These are phyloP conservation scores for Rubia balearica DNA, from an alignment of 305 asterid genomes.

Conservation along the genomic window DNA sequence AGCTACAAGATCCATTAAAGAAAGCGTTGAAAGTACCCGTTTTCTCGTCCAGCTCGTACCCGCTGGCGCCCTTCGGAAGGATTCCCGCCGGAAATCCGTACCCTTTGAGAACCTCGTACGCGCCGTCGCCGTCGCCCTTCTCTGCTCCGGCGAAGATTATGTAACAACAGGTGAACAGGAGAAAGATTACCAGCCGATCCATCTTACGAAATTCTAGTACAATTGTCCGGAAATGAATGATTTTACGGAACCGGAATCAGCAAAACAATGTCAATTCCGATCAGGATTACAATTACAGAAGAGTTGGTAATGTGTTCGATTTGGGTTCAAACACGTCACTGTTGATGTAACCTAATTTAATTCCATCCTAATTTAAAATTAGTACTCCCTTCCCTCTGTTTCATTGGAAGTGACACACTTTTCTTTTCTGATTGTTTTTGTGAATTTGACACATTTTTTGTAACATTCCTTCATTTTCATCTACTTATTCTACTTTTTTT, in stretches of 20 bases:
- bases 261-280: background rate
- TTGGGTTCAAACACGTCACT: background rate
- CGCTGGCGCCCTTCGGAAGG: constrained; percentile 60
- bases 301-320: background rate
- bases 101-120: constrained; percentile 45
- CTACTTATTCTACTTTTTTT: too few species aligned
- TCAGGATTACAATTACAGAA: background rate
- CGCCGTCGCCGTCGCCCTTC: constrained; percentile 28
- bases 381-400: too few species aligned
- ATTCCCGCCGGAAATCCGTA: constrained; percentile 68
- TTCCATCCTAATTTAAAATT: background rate
- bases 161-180: constrained; percentile 14
- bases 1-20: constrained; percentile 54
- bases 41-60: constrained; percentile 47
- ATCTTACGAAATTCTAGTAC: background rate
- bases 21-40: constrained; percentile 56
- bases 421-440: too few species aligned
- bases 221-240: background rate
- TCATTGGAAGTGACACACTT: too few species aligned
- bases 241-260: background rate
- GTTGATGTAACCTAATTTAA: background rate
- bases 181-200: constrained; percentile 1
- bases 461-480: too few species aligned
- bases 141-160: constrained; percentile 17
- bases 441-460: too few species aligned